Evolutionary conservation across 2,329 filamentous ascomycete species (phyloP).

Genomic region (Eutypa lata): DNA sequence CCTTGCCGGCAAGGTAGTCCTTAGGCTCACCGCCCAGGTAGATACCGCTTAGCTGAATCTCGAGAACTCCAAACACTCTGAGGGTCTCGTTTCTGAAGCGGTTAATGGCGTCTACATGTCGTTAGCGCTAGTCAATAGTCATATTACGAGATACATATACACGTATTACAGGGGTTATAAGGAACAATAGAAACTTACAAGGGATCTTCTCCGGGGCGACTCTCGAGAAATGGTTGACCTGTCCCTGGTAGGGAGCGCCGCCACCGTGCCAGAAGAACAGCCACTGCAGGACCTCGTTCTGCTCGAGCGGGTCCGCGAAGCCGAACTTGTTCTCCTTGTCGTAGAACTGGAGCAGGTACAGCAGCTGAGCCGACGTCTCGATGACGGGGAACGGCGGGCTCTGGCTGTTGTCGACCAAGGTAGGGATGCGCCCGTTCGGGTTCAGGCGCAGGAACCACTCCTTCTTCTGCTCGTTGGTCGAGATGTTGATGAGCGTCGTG

Average conservation of each 20-base stretch:
- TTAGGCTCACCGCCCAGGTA: constrained; percentile 3
- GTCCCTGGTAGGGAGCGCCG: constrained; percentile 40
- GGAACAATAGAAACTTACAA: constrained; percentile 22
- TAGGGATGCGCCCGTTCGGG: constrained; percentile 46
- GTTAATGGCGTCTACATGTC: constrained; percentile 38
- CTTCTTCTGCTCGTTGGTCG: constrained; percentile 53
- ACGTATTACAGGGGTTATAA: too few relatives aligned
- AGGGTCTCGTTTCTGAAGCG: constrained; percentile 50
- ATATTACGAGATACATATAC: too few relatives aligned
- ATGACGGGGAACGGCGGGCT: constrained; percentile 48
- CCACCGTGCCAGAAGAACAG: constrained; percentile 52
- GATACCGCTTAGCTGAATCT: constrained; percentile 39
- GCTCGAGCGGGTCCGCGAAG: constrained; percentile 49
- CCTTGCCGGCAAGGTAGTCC: constrained; percentile 6
- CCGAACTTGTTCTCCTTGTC: constrained; percentile 49
- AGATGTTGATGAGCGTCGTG: constrained; percentile 45
- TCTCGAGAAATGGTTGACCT: constrained; percentile 40
- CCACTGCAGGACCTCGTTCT: constrained; percentile 48
- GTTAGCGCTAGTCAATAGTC: neutral
- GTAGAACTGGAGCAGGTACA: constrained; percentile 47
- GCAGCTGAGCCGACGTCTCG: constrained; percentile 50
- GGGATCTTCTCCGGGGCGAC: constrained; percentile 41
- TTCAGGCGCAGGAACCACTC: constrained; percentile 50
- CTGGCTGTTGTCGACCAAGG: constrained; percentile 47
- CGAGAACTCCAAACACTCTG: constrained; percentile 52